Evolutionary conservation across 2,329 filamentous ascomycete genomes (phyloP).

Genomic region (Pseudogymnoascus sp.): DNA sequence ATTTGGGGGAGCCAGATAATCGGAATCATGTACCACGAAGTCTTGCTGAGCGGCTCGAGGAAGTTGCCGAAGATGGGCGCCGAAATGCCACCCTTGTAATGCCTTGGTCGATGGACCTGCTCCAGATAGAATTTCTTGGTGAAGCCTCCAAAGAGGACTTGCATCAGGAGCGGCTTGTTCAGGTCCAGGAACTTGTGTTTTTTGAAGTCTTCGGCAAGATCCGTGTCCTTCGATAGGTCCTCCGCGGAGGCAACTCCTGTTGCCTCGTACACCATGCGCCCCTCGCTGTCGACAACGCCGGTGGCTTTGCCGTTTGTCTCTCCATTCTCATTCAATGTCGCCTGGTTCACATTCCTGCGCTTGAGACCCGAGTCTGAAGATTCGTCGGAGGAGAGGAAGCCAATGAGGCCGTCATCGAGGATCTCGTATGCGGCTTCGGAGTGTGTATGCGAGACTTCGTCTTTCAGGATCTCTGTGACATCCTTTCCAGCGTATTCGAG

Average conservation of each 20-base stretch:
- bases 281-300: constrained; percentile 34
- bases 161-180: constrained; percentile 72
- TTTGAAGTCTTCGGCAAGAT: constrained; percentile 68
- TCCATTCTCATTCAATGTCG: constrained; percentile 37
- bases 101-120: constrained; percentile 89
- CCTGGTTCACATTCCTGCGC: constrained; percentile 29
- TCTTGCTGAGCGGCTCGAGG: constrained; percentile 92
- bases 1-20: constrained; percentile 77
- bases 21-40: constrained; percentile 88
- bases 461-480: constrained; percentile 71
- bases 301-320: constrained; percentile 24
- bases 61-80: constrained; percentile 97
- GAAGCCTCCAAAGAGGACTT: constrained; percentile 84
- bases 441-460: constrained; percentile 75
- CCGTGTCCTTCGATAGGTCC: constrained; percentile 81
- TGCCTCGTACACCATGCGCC: constrained; percentile 42
- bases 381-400: constrained; percentile 61
- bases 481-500: constrained; percentile 88
- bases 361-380: constrained; percentile 31
- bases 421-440: constrained; percentile 94
- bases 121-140: constrained; percentile 94
- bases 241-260: constrained; percentile 89
- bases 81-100: constrained; percentile 89
- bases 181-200: constrained; percentile 92
- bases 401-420: constrained; percentile 77